Conservation (phyloP, 2,329 filamentous ascomycete genomes). For the Madurella mycetomatis region DNA sequence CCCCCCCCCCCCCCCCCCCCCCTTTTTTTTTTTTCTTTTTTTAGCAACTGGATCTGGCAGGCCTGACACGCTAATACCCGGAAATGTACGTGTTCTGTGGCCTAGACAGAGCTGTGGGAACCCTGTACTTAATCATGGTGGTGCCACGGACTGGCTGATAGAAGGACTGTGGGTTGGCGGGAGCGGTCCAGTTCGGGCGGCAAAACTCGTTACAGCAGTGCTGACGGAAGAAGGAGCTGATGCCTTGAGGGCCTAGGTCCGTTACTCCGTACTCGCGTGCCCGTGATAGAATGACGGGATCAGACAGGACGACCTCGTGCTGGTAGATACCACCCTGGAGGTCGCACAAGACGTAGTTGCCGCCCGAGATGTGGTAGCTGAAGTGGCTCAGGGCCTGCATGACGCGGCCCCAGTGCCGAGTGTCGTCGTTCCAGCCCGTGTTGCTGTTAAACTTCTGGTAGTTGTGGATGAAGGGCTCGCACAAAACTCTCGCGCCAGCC, state of each 20-base stretch:
- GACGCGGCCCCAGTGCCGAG: constrained; percentile 30
- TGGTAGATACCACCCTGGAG: constrained; percentile 40
- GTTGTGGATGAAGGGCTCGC: constrained; percentile 39
- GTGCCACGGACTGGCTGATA: constrained; percentile 8
- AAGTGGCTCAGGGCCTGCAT: constrained; percentile 44
- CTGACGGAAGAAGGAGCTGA: constrained; percentile 37
- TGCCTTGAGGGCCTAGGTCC: constrained; percentile 37
- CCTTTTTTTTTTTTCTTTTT: too few relatives aligned
- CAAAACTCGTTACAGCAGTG: constrained; percentile 31
- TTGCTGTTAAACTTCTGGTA: constrained; percentile 45
- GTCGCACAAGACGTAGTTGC: constrained; percentile 38
- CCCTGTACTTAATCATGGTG: constrained; percentile 7
- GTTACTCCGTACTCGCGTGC: constrained; percentile 35
- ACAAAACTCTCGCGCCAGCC: constrained; percentile 27
- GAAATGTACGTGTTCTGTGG: background rate
- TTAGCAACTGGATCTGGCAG: too few relatives aligned
- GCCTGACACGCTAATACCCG: too few relatives aligned
- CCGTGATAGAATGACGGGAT: constrained; percentile 40
- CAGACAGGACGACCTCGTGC: constrained; percentile 34
- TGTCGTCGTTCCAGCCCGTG: constrained; percentile 34
- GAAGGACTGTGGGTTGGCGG: constrained; percentile 2
- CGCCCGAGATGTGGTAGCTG: constrained; percentile 37
- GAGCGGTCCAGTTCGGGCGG: constrained; percentile 25
- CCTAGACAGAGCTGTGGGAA: constrained; percentile 8
- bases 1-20: too few relatives aligned